phyloP scores from a whole-genome alignment of 164 flowering plant genomes.

The Aristolochia fimbriata region DNA sequence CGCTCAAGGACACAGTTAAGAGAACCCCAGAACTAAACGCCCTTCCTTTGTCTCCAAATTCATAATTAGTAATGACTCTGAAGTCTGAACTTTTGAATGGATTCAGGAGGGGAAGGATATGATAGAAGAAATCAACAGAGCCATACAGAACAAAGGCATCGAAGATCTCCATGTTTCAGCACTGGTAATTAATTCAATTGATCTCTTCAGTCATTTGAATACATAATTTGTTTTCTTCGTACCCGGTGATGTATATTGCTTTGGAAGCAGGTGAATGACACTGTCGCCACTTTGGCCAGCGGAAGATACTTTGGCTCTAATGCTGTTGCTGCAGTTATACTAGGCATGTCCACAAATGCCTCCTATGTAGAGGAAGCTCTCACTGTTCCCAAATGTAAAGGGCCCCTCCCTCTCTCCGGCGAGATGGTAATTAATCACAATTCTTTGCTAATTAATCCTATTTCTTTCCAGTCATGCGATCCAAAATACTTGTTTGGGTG shows the following conservation, averaged over 20 bases:
- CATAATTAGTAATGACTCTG: too few relatives aligned
- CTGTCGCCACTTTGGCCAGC: constrained; percentile 45
- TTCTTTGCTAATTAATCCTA: not conserved
- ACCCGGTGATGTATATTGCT: too few relatives aligned
- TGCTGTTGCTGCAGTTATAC: constrained; percentile 37
- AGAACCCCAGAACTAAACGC: too few relatives aligned
- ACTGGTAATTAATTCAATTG: too few relatives aligned
- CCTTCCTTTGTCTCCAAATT: too few relatives aligned
- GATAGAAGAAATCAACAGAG: constrained; percentile 25
- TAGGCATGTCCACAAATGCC: constrained; percentile 44
- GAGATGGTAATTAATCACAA: constrained; percentile 26
- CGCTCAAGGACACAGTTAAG: constrained; percentile 35
- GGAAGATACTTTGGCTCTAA: constrained; percentile 40
- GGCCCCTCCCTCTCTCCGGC: constrained; percentile 20
- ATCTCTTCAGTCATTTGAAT: too few relatives aligned
- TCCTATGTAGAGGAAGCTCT: constrained; percentile 39
- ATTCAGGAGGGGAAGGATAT: constrained; percentile 27
- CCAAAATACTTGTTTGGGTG: too few relatives aligned
- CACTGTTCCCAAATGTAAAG: constrained; percentile 19
- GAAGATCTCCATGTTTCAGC: constrained; percentile 32
- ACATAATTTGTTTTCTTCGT: too few relatives aligned
- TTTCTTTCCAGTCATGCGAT: not conserved
- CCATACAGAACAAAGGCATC: constrained; percentile 35
- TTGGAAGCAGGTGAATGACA: constrained; percentile 41
- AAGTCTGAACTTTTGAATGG: not conserved